phyloP scores from a whole-genome alignment of 805 yeast species.

The Metschnikowia baotianmanensis region DNA sequence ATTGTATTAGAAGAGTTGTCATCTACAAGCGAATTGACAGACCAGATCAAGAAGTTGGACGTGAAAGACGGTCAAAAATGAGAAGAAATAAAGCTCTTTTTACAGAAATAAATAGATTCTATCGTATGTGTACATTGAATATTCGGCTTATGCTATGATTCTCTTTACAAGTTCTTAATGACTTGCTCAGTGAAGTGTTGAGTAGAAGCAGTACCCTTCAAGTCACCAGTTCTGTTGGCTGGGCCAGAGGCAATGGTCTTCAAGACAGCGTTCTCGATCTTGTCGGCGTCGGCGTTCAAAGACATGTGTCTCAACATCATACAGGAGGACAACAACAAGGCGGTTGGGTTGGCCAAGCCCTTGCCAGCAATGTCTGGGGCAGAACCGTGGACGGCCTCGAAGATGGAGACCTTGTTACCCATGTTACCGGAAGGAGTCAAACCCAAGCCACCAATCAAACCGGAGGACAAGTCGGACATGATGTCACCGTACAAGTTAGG shows the following conservation, averaged over 20 bases:
- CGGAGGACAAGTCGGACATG: constrained; percentile 96
- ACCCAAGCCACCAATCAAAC: constrained; percentile 98
- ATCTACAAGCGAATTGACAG: neutral
- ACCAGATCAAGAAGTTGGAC: neutral
- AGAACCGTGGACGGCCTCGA: constrained; percentile 99
- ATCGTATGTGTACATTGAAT: constrained; percentile 13
- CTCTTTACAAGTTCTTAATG: constrained; percentile 62
- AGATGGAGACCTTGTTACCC: constrained; percentile 97
- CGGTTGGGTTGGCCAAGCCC: constrained; percentile 99
- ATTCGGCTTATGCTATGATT: constrained; percentile 8
- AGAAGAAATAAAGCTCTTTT: neutral
- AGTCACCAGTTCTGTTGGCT: constrained; percentile 94
- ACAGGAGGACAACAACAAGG: constrained; percentile 88
- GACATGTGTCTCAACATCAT: constrained; percentile 99
- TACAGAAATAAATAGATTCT: constrained; percentile 1
- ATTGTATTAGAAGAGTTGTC: constrained; percentile 48
- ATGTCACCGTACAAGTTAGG: constrained; percentile 99
- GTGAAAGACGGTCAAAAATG: neutral
- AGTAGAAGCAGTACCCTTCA: constrained; percentile 90
- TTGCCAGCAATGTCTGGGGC: constrained; percentile 99
- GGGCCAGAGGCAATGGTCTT: constrained; percentile 92
- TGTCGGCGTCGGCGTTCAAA: constrained; percentile 74
- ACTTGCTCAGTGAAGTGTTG: constrained; percentile 88
- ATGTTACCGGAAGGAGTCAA: constrained; percentile 98
- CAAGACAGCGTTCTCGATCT: constrained; percentile 83